Base-by-base conservation (phyloP, 2,329 filamentous ascomycete genomes). In the Spiromastix sp. region DNA sequence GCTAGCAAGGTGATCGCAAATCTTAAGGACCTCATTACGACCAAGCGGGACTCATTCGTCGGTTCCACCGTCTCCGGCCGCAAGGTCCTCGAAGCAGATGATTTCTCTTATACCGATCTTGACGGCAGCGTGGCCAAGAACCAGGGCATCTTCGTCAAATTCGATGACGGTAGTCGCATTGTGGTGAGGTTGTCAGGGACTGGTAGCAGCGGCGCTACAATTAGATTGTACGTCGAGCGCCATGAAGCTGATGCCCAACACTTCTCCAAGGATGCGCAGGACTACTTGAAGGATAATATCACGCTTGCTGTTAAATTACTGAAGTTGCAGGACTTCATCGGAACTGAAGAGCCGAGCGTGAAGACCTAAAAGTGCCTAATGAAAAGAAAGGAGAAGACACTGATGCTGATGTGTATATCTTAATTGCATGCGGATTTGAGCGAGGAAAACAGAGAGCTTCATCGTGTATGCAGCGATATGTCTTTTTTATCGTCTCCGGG, bases 31-130 rank as follows among this genome's bases (percentile, higher is more conserved):
- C 72, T 93, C 46, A 84, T 95, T 51, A 77, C 77, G 25, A 67
- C 66, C 38, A 72, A 74, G 59, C 71, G 72, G 54, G 63, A 63
- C 47, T 74, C 85, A 49, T 95, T 96, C 51, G 69, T 95, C 35
- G 86, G 86, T 48, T 91, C 84, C 52, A 80, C 76, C 49, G 72
- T 96, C 49, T 72, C 74, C 45, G 85, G 83, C 45, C 83, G 82
- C 58, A 93, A 85, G 54, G 85, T 95, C 28, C 68, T 77, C 32
- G 84, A 93, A 51, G 89, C 87, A 5, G 91, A 87, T 47, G 87
- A 98, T 72, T 98, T 98, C 64, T 85, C 85, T 20, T 98, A 98
- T 74, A 96, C 85, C 6, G 91, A 98, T 56, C 79, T 98, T n/a
- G 91, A 98, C 54, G 91, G 89, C 42, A 94, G 85, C 46, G 85